phyloP scores from a whole-genome alignment of 345 rosid species.

The Atalantia buxifolia region DNA sequence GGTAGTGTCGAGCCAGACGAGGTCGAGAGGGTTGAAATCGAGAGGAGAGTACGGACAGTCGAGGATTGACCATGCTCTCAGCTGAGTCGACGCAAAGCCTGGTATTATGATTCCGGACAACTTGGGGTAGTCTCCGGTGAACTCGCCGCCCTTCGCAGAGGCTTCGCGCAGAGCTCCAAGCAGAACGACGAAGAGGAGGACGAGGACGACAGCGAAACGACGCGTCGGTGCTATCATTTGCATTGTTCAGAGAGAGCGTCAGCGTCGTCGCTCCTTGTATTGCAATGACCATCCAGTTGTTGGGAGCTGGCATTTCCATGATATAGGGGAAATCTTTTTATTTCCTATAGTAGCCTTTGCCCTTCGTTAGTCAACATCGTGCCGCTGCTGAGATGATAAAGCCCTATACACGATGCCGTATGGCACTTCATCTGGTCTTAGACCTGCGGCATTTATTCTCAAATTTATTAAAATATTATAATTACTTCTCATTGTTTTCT shows the following conservation, averaged over 20 bases:
- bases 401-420: neutral
- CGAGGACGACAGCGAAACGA: constrained; percentile 13
- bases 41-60: constrained; percentile 96
- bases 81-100: constrained; percentile 97
- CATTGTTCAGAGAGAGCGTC: constrained; percentile 4
- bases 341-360: neutral
- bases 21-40: constrained; percentile 97
- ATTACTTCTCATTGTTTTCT: too few relatives aligned
- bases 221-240: constrained; percentile 23
- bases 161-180: neutral
- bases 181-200: constrained; percentile 11
- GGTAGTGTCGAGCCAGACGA: constrained; percentile 96
- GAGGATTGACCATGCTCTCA: constrained; percentile 96
- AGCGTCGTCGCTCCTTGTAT: neutral
- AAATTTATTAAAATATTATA: too few relatives aligned
- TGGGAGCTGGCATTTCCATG: too few relatives aligned
- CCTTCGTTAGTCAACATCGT: neutral
- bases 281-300: too few relatives aligned
- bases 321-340: too few relatives aligned
- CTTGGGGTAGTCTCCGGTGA: constrained; percentile 60
- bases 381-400: too few relatives aligned
- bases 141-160: constrained; percentile 36
- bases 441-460: neutral
- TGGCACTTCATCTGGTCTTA: neutral
- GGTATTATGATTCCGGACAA: constrained; percentile 95